Evolutionary conservation across 78 protist genomes (phyloP).

Genomic region (Dictyostelium citrinum): DNA sequence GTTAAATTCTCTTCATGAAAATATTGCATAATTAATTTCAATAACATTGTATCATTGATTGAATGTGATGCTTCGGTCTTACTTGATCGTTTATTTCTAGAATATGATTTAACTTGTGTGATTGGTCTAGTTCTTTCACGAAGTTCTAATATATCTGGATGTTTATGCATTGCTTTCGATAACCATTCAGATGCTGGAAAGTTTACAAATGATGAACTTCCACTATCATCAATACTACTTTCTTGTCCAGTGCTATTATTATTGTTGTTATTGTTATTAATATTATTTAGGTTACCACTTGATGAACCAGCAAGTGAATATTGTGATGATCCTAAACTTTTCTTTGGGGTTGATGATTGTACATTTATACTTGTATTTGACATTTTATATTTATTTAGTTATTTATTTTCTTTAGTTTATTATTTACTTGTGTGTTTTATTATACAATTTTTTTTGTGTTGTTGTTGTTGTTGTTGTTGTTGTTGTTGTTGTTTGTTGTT

Average conservation of each 20-base stretch:
- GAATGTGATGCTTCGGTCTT: constrained; percentile 66
- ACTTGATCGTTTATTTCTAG: constrained; percentile 44
- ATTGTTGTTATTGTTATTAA: background rate
- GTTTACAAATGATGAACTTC: constrained; percentile 8
- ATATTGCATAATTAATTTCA: constrained; percentile 78
- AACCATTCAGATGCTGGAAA: constrained; percentile 76
- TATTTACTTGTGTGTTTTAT: background rate
- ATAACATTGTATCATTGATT: constrained; percentile 35
- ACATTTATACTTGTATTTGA: background rate
- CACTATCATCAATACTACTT: background rate
- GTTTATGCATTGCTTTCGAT: constrained; percentile 61
- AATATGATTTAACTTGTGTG: constrained; percentile 42
- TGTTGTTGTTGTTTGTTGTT: background rate
- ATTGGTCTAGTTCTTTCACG: constrained; percentile 73
- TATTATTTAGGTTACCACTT: background rate
- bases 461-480: background rate
- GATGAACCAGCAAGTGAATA: background rate
- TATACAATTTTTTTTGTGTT: background rate
- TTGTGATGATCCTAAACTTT: background rate
- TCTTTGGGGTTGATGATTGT: background rate
- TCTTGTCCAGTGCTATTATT: background rate
- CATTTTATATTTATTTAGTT: background rate
- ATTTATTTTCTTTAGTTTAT: background rate
- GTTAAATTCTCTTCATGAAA: constrained; percentile 63
- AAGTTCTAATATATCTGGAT: constrained; percentile 80